Conservation (phyloP, 2,329 filamentous ascomycete genomes). For the Sphaceloma murrayae region DNA sequence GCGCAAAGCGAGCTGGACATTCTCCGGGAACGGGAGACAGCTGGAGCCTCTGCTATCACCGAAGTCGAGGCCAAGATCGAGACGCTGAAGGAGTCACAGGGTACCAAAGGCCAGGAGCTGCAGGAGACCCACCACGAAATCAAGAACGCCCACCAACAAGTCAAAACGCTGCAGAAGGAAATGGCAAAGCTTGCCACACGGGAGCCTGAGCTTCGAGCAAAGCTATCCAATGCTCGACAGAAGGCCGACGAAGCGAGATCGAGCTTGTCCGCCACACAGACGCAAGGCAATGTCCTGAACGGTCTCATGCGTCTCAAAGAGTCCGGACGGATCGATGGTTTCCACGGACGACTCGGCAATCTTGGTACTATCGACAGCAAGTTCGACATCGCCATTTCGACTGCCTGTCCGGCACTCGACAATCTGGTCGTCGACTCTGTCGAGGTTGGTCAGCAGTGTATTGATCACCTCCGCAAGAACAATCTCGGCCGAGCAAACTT, state of each 20-base stretch:
- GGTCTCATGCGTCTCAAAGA: constrained; percentile 92
- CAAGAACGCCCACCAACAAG: constrained; percentile 62
- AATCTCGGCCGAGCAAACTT: constrained; percentile 95
- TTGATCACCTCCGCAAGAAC: constrained; percentile 94
- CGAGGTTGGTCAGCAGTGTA: constrained; percentile 93
- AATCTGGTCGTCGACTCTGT: constrained; percentile 97
- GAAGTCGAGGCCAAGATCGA: constrained; percentile 74
- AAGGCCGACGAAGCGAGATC: constrained; percentile 94
- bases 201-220: constrained; percentile 72
- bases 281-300: constrained; percentile 71
- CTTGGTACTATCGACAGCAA: constrained; percentile 86
- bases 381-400: constrained; percentile 97
- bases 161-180: constrained; percentile 60
- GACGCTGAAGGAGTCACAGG: constrained; percentile 60
- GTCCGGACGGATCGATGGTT: constrained; percentile 92
- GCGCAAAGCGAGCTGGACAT: constrained; percentile 92
- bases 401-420: constrained; percentile 80
- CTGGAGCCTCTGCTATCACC: constrained; percentile 72
- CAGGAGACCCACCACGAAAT: constrained; percentile 67
- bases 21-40: constrained; percentile 77
- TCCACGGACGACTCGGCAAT: constrained; percentile 90
- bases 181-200: constrained; percentile 61
- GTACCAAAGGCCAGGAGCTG: constrained; percentile 62
- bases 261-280: constrained; percentile 80
- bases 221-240: constrained; percentile 80